Evolutionary conservation across 2,329 filamentous ascomycete genomes (phyloP).

Genomic region (Ophiosphaerella herpotricha): DNA sequence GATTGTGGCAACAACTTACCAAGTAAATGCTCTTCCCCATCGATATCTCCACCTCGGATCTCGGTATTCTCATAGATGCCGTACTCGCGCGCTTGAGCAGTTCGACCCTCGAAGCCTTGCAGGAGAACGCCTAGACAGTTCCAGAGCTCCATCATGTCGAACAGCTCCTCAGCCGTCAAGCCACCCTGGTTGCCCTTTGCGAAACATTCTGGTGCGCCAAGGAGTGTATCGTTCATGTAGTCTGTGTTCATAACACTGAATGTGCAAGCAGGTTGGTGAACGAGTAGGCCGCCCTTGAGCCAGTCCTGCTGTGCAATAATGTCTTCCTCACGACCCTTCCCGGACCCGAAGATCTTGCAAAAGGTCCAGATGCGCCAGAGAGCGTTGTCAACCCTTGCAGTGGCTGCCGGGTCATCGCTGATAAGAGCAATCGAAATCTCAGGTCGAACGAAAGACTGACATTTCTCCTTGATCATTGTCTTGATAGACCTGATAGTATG

Average conservation of each 20-base stretch:
- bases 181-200: constrained; percentile 61
- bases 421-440: constrained; percentile 61
- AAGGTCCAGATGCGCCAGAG: constrained; percentile 71
- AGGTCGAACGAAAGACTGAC: constrained; percentile 60
- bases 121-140: constrained; percentile 63
- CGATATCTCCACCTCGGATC: constrained; percentile 54
- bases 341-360: constrained; percentile 65
- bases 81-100: constrained; percentile 57
- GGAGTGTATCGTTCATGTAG: constrained; percentile 58
- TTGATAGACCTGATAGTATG: constrained; percentile 61
- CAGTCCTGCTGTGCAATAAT: constrained; percentile 65
- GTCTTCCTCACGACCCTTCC: constrained; percentile 63
- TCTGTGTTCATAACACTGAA: constrained; percentile 56
- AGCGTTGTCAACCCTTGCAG: constrained; percentile 62
- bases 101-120: constrained; percentile 59
- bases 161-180: constrained; percentile 60
- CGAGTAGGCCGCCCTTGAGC: constrained; percentile 62
- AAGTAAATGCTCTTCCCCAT: constrained; percentile 58
- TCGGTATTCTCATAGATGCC: constrained; percentile 60
- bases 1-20: constrained; percentile 42
- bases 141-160: constrained; percentile 69
- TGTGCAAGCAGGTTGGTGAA: constrained; percentile 52
- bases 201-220: constrained; percentile 63
- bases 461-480: constrained; percentile 58
- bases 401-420: constrained; percentile 51